Evolutionary conservation across 495 filamentous ascomycete species (phyloP), one percentile per base, ranked within the genome.

Genomic region (Podospora sp.): DNA sequence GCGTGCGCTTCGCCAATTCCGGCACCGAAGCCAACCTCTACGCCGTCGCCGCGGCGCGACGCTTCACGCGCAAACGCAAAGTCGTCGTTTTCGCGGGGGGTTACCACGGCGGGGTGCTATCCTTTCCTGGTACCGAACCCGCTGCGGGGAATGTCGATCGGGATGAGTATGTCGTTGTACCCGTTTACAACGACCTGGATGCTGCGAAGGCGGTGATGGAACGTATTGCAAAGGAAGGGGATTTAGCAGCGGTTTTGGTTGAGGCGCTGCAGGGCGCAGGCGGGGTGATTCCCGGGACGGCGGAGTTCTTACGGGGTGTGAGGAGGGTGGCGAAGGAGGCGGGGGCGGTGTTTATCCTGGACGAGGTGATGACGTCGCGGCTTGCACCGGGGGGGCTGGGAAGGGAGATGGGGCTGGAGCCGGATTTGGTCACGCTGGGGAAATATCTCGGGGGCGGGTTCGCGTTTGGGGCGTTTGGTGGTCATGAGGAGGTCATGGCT

Each of bases 401-500:
- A 35, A 69, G 69, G 12, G 67, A 72, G 33, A 26, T 82, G 27
- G 77, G 74, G 0, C 56, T 90, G 20, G 75, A 65, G 5, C 86
- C 88, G 0, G 88, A 90, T 67, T 56, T 91, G 60, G 85, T 84
- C 25, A 86, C 87, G 1, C 66, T 90, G 36, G 88, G 88, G 0
- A 91, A 91, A 70, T 89, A 83, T 66, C 71, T 90, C 36, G 88
- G 86, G 3, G 88, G 88, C 0, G 88, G 88, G 2, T 79, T 89
- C 67, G 77, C 84, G 3, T 86, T 89, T 71, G 88, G 88, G 0
- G 86, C 82, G 0, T 89, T 91, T 74, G 87, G 88, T 0, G 88
- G 88, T 0, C 71, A 81, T 22, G 71, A 71, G 52, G 80, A 86
- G 25, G 76, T 88, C 29, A 86, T 89, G 80, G 70, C 68, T 0